A percentile compares a stretch with the other conserved stretches of the same genome.
phyloP scores from a whole-genome alignment of 345 rosid genomes.

The Dipteronia dyeriana region DNA sequence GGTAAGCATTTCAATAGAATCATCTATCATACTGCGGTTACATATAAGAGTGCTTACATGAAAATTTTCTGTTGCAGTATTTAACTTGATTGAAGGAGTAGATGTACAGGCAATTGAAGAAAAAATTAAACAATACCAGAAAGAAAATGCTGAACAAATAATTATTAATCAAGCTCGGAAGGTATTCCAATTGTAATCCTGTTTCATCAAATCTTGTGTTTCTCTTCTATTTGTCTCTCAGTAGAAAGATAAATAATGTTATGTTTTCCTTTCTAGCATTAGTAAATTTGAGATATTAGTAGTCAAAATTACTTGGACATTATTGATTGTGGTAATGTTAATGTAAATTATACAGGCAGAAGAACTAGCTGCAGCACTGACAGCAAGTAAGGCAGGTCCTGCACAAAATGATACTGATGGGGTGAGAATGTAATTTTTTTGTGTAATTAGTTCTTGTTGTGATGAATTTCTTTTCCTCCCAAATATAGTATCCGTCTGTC shows the following conservation, averaged over 20 bases:
- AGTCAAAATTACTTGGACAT: slow-evolving; percentile 2
- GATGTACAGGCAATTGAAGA: slow-evolving; percentile 76
- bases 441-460: neutral
- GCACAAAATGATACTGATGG: slow-evolving; percentile 52
- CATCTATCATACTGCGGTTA: slow-evolving; percentile 8
- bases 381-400: slow-evolving; percentile 72
- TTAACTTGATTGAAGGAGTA: slow-evolving; percentile 70
- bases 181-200: slow-evolving; percentile 38
- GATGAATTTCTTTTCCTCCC: neutral
- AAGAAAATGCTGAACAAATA: slow-evolving; percentile 88
- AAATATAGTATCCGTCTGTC: neutral
- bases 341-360: slow-evolving; percentile 70
- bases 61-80: slow-evolving; percentile 44
- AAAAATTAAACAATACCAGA: slow-evolving; percentile 64
- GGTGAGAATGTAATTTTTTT: slow-evolving; percentile 44
- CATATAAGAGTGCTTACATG: neutral
- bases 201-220: neutral
- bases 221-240: neutral
- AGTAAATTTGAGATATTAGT: neutral
- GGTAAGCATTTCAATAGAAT: slow-evolving; percentile 49
- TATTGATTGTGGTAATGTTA: slow-evolving; percentile 17
- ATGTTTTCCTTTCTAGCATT: neutral
- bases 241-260: neutral
- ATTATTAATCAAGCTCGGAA: slow-evolving; percentile 81
- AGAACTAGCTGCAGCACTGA: slow-evolving; percentile 78